A percentile compares a stretch with the other conserved stretches of the same genome.
Conservation (phyloP, 345 rosid species). For the Lumnitzera racemosa region DNA sequence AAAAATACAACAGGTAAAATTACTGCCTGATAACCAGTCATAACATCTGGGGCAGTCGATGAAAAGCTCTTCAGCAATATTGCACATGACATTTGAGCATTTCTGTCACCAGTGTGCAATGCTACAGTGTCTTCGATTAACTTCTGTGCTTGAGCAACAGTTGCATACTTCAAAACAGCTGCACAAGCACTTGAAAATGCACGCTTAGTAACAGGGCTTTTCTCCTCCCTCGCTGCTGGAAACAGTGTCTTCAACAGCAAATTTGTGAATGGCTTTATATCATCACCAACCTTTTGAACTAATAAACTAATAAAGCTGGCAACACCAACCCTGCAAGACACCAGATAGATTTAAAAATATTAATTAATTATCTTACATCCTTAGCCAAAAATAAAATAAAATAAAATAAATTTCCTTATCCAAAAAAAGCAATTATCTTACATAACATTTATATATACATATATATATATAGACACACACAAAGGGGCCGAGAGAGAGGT, state of each 20-base stretch:
- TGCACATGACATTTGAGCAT: conserved; percentile 78
- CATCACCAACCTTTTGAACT: conserved; percentile 70
- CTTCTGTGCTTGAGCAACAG: conserved; percentile 61
- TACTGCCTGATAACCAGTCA: conserved; percentile 59
- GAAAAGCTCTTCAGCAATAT: conserved; percentile 72
- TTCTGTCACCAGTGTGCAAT: conserved; percentile 72
- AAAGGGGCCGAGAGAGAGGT: no score
- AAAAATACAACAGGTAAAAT: conserved; percentile 74
- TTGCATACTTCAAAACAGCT: conserved; percentile 61
- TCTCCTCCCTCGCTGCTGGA: conserved; percentile 80
- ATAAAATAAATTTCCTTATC: no score
- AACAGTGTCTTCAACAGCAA: conserved; percentile 60
- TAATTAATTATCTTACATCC: no score
- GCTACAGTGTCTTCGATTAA: conserved; percentile 79
- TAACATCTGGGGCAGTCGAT: conserved; percentile 67
- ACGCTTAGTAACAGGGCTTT: conserved; percentile 72
- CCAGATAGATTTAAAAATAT: not conserved
- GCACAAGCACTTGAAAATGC: conserved; percentile 93
- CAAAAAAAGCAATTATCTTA: no score
- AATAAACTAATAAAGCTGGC: conserved; percentile 78
- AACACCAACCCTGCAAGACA: conserved; percentile 70
- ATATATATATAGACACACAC: no score
- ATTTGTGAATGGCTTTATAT: conserved; percentile 68
- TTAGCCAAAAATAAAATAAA: no score
- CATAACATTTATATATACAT: no score